phyloP scores from a whole-genome alignment of 2,329 filamentous ascomycete species.

The Celoporthe dispersa region DNA sequence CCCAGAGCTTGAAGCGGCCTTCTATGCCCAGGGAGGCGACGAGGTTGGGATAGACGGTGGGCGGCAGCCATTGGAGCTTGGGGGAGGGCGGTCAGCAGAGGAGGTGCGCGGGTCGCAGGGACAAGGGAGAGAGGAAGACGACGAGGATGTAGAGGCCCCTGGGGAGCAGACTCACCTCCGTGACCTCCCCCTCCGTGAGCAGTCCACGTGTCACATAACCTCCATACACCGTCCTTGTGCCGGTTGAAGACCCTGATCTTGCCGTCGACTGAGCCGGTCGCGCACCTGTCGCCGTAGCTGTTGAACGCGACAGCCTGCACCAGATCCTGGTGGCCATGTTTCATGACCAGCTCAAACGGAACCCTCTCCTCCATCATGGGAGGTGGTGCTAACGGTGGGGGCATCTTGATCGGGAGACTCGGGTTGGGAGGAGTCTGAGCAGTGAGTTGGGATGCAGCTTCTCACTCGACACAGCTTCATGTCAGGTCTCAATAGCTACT shows the following conservation, averaged over 20 bases:
- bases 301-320: constrained; percentile 90
- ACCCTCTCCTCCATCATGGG: constrained; percentile 48
- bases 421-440: background rate
- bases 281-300: constrained; percentile 87
- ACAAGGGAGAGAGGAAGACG: constrained; percentile 9
- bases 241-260: constrained; percentile 90
- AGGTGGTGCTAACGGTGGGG: constrained; percentile 37
- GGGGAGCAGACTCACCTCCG: constrained; percentile 68
- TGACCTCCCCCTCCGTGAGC: constrained; percentile 89
- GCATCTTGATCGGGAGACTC: constrained; percentile 27
- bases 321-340: constrained; percentile 77
- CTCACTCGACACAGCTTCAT: background rate
- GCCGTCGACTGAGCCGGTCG: constrained; percentile 89
- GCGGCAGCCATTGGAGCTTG: constrained; percentile 91
- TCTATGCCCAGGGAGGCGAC: constrained; percentile 89
- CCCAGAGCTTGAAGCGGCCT: constrained; percentile 89
- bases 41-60: constrained; percentile 83
- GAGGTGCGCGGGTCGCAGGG: background rate
- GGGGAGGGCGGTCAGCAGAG: constrained; percentile 30
- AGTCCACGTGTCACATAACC: constrained; percentile 82
- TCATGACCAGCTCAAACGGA: constrained; percentile 64
- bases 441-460: background rate
- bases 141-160: background rate
- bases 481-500: background rate
- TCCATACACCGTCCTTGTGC: constrained; percentile 78